Evolutionary conservation across 2,329 filamentous ascomycete genomes (phyloP).

Genomic region (Pseudogymnoascus sp.): DNA sequence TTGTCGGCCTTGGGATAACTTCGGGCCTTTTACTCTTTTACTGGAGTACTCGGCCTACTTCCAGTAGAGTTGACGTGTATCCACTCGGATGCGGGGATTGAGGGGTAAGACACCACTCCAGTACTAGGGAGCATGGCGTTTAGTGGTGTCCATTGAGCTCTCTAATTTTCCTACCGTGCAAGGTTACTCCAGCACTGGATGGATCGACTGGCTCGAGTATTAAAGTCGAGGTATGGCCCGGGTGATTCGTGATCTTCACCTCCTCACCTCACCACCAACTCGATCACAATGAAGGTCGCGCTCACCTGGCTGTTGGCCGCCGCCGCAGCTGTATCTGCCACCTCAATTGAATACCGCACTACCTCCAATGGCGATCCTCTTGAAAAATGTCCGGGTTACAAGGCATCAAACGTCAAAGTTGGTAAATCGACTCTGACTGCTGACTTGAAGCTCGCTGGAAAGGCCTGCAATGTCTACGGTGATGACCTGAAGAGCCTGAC

Average conservation of each 20-base stretch:
- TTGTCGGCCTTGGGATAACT: neutral
- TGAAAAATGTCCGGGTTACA: conserved; percentile 44
- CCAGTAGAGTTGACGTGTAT: conserved; percentile 4
- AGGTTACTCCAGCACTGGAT: neutral
- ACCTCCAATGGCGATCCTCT: conserved; percentile 17
- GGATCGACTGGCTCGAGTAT: neutral
- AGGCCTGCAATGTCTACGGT: conserved; percentile 54
- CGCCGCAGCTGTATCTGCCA: conserved; percentile 14
- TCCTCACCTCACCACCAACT: neutral
- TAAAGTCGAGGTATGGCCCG: neutral
- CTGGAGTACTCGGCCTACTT: neutral
- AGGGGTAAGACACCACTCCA: neutral
- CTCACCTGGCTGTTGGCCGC: conserved; percentile 16
- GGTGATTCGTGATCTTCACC: conserved; percentile 4
- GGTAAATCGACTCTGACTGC: conserved; percentile 43
- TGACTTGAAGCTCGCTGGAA: conserved; percentile 49
- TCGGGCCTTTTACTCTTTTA: conserved; percentile 1
- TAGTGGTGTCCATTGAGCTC: neutral
- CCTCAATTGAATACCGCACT: conserved; percentile 7
- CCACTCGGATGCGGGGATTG: conserved; percentile 2
- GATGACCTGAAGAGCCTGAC: conserved; percentile 49
- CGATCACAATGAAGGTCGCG: conserved; percentile 16
- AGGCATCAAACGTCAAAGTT: conserved; percentile 41
- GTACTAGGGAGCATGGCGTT: neutral
- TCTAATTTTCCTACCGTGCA: neutral